phyloP scores from a whole-genome alignment of 306 rosid genomes.

The Quercus bicolor region DNA sequence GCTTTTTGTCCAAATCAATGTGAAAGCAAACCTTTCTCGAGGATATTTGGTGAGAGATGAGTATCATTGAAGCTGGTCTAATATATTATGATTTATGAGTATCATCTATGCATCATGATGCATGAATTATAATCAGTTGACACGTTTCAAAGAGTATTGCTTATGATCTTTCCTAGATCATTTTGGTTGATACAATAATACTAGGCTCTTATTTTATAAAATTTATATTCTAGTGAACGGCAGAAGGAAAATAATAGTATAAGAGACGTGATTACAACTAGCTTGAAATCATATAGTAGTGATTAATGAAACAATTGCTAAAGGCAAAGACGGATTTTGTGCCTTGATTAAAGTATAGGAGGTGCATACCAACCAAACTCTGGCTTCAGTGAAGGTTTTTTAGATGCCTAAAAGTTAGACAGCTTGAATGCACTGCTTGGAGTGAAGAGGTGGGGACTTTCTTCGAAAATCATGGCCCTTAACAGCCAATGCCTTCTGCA shows the following conservation, averaged over 20 bases:
- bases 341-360: conserved; percentile 13
- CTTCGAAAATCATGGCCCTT: conserved; percentile 24
- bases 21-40: too few species aligned
- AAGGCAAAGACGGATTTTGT: conserved; percentile 24
- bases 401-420: conserved; percentile 57
- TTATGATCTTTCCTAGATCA: background rate
- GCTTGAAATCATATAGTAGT: background rate
- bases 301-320: conserved; percentile 9
- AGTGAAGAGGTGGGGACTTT: conserved; percentile 24
- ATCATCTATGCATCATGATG: background rate
- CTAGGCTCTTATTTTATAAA: background rate
- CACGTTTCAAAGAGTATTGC: background rate
- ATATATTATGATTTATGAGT: background rate
- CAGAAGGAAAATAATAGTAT: background rate
- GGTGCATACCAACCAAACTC: conserved; percentile 7
- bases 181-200: background rate
- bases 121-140: background rate
- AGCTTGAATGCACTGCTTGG: conserved; percentile 72
- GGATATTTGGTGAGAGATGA: too few species aligned
- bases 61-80: too few species aligned
- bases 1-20: too few species aligned
- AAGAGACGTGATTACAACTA: conserved; percentile 5
- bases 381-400: background rate
- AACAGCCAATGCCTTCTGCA: conserved; percentile 31
- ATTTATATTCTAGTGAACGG: background rate